Evolutionary conservation across 2,329 filamentous ascomycete species (phyloP).

Genomic region (Colletotrichum cordylinicola): DNA sequence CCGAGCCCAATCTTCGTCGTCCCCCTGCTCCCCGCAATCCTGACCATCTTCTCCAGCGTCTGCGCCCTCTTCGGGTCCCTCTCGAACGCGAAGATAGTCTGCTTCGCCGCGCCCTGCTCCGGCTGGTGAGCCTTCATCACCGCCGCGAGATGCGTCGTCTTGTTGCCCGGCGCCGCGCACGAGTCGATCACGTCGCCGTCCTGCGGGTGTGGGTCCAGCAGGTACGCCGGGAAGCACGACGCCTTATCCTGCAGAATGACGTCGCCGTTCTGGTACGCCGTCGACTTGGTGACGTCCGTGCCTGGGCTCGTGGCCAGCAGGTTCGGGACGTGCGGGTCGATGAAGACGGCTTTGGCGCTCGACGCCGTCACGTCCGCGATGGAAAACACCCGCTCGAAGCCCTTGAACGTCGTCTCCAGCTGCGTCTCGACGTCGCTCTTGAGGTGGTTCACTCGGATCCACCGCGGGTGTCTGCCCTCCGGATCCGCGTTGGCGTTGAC

Average conservation of each 20-base stretch:
- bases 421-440: constrained; percentile 74
- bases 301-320: constrained; percentile 79
- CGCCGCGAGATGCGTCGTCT: constrained; percentile 91
- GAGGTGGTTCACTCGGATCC: constrained; percentile 87
- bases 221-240: constrained; percentile 92
- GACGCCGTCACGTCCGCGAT: constrained; percentile 61
- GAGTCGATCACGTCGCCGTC: constrained; percentile 87
- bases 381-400: constrained; percentile 60
- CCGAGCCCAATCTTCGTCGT: constrained; percentile 73
- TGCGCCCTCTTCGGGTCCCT: constrained; percentile 74
- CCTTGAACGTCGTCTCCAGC: constrained; percentile 75
- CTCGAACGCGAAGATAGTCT: constrained; percentile 78
- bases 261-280: constrained; percentile 76
- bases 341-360: constrained; percentile 60
- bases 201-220: constrained; percentile 72
- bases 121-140: constrained; percentile 60
- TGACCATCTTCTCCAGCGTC: constrained; percentile 85
- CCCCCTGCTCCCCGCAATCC: constrained; percentile 71
- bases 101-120: constrained; percentile 37
- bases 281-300: constrained; percentile 73
- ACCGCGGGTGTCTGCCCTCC: constrained; percentile 75
- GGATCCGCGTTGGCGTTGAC: constrained; percentile 59
- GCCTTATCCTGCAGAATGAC: constrained; percentile 97
- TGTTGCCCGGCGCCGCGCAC: constrained; percentile 95
- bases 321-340: constrained; percentile 85